Conservation (phyloP, 2,329 filamentous ascomycete genomes). For the Metarhizium rileyi region DNA sequence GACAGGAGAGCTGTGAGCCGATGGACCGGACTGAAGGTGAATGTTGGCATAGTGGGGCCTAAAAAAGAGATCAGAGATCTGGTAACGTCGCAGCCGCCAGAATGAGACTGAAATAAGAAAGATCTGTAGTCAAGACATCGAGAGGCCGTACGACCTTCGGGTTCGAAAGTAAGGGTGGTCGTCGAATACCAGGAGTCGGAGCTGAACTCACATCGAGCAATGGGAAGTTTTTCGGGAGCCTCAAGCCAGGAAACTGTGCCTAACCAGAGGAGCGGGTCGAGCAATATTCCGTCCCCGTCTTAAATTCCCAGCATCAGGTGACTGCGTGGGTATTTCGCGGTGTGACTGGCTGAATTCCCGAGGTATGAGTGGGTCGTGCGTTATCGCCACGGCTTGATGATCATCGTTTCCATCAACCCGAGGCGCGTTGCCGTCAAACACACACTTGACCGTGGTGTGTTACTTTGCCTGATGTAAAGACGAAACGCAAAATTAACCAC, state of each 20-base stretch:
- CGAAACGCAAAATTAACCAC: no score
- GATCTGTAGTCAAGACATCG: background rate
- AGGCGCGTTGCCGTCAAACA: no score
- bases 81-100: background rate
- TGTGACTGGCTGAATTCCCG: constrained; percentile 7
- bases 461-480: no score
- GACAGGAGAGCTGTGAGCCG: constrained; percentile 11
- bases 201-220: no score
- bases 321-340: constrained; percentile 24
- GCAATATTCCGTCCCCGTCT: constrained; percentile 6
- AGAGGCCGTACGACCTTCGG: no score
- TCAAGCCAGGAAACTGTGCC: background rate
- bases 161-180: background rate
- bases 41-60: constrained; percentile 10
- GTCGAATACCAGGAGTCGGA: background rate
- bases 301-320: constrained; percentile 20
- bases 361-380: no score
- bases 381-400: no score
- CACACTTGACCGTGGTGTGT: no score
- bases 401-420: no score
- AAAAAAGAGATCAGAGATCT: no score
- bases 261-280: background rate
- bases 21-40: constrained; percentile 9
- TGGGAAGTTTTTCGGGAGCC: background rate
- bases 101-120: background rate